Base-by-base conservation (phyloP, 768 basidiomycete species). In the Polyporus arcularius region DNA sequence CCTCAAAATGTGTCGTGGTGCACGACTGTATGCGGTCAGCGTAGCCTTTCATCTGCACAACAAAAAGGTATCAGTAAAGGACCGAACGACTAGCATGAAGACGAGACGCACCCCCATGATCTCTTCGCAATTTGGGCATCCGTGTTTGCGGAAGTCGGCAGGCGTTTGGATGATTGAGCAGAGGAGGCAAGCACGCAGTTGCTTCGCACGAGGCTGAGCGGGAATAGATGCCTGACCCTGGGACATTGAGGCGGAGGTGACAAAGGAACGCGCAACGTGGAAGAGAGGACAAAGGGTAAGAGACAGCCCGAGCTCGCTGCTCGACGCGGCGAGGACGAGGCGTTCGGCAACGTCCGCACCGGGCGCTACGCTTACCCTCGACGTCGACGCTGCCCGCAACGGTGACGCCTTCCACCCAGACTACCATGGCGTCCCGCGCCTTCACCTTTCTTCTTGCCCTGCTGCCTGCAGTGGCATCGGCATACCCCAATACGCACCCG, bases 111-210 rank as follows among this genome's bases (percentile, higher is more conserved):
- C 96, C 81, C 95, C 90, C 73, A 98, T 83, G 65, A 96, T 81
- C 71, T 96, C 93, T 67, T 98, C 96, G 71, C 97, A 99, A 73
- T 99, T 99, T 46, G 96, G 96, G 72, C 97, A 99, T 5, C 97
- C 97, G 21, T 79, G 76, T 67, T 84, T 87, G 45, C 88, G 79
- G 72, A 98, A 99, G 66, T 98, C 96, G 42, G 79, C 77, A 0
- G 93, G 86, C 0, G 87, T 79, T 68, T 94, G 94, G 18, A 98
- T 85, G 62, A 97, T 84, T 0, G 95, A 97, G 74, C 97, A 99
- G 42, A 98, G 82, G 1, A 98, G 81, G 71, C 96, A 99, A 18
- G 96, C 96, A 56, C 96, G 84, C 9, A 96, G 84, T 58, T 85
- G 82, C 69, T 87, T 91, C 59, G 87, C 86, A 67, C 81, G 86